Evolutionary conservation across 768 basidiomycete species (phyloP).

Genomic region (Royoungia palumana): DNA sequence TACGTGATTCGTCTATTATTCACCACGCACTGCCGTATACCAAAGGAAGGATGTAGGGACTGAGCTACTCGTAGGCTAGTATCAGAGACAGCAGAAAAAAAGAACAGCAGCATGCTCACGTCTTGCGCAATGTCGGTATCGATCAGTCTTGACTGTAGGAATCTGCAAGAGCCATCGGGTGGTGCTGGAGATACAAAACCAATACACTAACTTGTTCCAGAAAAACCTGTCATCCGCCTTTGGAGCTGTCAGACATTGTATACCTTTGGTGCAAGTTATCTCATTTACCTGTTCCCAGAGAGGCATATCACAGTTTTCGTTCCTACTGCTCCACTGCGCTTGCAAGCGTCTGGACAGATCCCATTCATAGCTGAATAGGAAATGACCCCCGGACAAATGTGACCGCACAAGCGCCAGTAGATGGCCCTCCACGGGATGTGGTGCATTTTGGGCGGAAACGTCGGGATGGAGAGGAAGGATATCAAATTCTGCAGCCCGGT

Average conservation of each 20-base stretch:
- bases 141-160: constrained; percentile 60
- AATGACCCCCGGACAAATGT: constrained; percentile 74
- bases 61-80: constrained; percentile 50
- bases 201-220: constrained; percentile 71
- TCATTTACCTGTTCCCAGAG: constrained; percentile 74
- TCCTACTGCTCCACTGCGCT: constrained; percentile 63
- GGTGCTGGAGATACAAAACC: background rate
- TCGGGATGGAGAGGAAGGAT: constrained; percentile 82
- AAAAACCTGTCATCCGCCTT: constrained; percentile 96
- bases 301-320: constrained; percentile 49
- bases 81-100: constrained; percentile 8
- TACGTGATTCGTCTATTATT: background rate
- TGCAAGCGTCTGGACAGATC: constrained; percentile 88
- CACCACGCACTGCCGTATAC: constrained; percentile 85
- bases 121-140: constrained; percentile 56
- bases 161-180: constrained; percentile 30
- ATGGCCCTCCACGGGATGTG: constrained; percentile 86
- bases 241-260: constrained; percentile 10
- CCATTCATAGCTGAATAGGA: constrained; percentile 89
- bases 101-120: constrained; percentile 41
- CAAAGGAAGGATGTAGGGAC: constrained; percentile 86
- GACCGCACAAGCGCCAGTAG: constrained; percentile 81
- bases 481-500: constrained; percentile 86
- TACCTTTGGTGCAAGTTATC: background rate
- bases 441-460: constrained; percentile 61